These are phyloP conservation scores for Boechera divaricarpa DNA, from an alignment of 345 rosid species.

Conservation along the genomic window DNA sequence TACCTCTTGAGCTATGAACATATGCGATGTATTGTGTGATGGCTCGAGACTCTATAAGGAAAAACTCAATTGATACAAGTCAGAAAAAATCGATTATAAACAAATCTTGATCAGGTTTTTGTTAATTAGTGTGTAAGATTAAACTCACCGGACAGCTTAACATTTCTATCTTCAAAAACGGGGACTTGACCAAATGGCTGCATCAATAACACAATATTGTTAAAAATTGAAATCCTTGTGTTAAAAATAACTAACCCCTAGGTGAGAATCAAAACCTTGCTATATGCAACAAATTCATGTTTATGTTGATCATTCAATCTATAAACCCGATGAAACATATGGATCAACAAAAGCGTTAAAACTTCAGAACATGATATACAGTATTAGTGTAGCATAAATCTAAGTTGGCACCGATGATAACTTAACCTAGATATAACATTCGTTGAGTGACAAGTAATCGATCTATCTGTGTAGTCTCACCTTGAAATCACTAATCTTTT, in stretches of 20 bases:
- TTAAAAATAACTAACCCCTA: background rate
- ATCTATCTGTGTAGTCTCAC: background rate
- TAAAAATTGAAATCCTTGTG: background rate
- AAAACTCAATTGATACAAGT: background rate
- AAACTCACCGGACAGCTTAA: slow-evolving; percentile 66
- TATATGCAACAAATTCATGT: background rate
- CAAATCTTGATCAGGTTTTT: background rate
- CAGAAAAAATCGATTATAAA: background rate
- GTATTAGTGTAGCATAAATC: background rate
- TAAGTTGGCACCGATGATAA: background rate
- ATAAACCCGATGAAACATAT: background rate
- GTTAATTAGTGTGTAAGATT: background rate
- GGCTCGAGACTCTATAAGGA: slow-evolving; percentile 45
- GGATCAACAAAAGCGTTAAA: background rate
- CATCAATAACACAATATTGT: slow-evolving; percentile 34
- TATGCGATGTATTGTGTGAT: slow-evolving; percentile 46
- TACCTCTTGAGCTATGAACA: slow-evolving; percentile 42
- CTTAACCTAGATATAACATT: slow-evolving; percentile 14
- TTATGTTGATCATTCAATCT: background rate
- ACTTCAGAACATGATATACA: background rate
- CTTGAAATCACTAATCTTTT: background rate
- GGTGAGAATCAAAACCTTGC: slow-evolving; percentile 8
- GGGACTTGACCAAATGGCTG: slow-evolving; percentile 57
- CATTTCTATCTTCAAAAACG: slow-evolving; percentile 50
- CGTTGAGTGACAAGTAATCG: slow-evolving; percentile 26